phyloP scores from a whole-genome alignment of 2,329 filamentous ascomycete genomes.

The Colletotrichum gloeosporioides region DNA sequence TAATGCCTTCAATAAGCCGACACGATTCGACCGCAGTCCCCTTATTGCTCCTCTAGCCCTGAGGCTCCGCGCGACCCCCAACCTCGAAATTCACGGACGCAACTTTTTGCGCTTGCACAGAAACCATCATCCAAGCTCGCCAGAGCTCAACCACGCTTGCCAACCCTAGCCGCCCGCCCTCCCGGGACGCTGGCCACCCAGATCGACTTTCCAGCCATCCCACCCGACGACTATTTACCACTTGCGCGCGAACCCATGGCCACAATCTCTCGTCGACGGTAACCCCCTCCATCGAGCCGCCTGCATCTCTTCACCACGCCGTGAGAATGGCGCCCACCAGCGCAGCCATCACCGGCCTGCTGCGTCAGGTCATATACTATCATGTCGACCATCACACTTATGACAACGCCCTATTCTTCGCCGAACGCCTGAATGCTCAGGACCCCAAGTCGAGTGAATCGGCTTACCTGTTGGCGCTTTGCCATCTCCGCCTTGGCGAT shows the following conservation, averaged over 20 bases:
- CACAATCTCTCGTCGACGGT: slow-evolving; percentile 15
- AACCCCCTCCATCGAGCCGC: slow-evolving; percentile 5
- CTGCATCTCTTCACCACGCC: neutral
- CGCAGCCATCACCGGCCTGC: slow-evolving; percentile 53
- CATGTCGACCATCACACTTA: slow-evolving; percentile 88
- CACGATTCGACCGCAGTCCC: neutral
- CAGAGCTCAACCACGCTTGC: slow-evolving; percentile 2
- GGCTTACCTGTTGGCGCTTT: slow-evolving; percentile 82
- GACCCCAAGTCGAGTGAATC: slow-evolving; percentile 84
- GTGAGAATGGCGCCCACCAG: slow-evolving; percentile 58
- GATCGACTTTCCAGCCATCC: slow-evolving; percentile 4
- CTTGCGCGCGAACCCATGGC: slow-evolving; percentile 13
- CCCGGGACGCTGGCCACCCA: neutral
- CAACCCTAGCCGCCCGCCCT: neutral
- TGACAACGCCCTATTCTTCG: slow-evolving; percentile 92
- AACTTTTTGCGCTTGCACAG: slow-evolving; percentile 15
- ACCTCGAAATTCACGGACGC: slow-evolving; percentile 21
- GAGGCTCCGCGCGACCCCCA: slow-evolving; percentile 8
- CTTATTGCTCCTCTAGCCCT: neutral
- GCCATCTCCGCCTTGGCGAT: slow-evolving; percentile 83
- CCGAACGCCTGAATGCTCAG: slow-evolving; percentile 83
- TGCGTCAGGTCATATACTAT: slow-evolving; percentile 68
- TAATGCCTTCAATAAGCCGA: slow-evolving; percentile 3
- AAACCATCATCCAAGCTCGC: slow-evolving; percentile 9
- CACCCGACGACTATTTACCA: neutral